Evolutionary conservation across 768 basidiomycete genomes (phyloP), one percentile per base, ranked within the genome.

Genomic region (Pisolithus orientalis): DNA sequence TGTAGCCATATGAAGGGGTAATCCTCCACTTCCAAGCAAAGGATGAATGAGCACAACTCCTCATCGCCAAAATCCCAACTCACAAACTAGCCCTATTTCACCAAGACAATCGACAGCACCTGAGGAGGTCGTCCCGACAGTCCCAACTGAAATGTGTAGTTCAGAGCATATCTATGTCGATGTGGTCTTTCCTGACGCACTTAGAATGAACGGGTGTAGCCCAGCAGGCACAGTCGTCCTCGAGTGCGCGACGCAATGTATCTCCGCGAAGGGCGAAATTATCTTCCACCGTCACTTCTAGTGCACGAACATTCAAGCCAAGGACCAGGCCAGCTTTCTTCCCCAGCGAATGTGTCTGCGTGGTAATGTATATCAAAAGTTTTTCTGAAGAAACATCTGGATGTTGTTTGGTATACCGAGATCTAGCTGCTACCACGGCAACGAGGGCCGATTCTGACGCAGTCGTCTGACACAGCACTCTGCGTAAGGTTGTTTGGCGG

Each of bases 111-210:
- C 94, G 16, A 93, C 76, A 0, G 94, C 90, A 0, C 94, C 94
- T 2, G 92, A 89, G 0, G 85, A 90, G 0, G 94, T 97, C 1
- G 92, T 90, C 0, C 94, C 94, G n/a, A 96, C 76, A 0, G 94
- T 95, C 1, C 83, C 90, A 60, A 94, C 92, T 94, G 37, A 42
- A 27, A 47, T 43, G 31, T 9, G 6, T 17, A 32, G 25, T 14
- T 43, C 25, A 37, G 44, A 37, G 32, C 28, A 14, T 24, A 2
- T 21, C 24, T 39, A 13, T 28, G 42, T 47, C 34, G 14, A 0
- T n/a, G 8, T 8, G 38, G 7, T 25, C 40, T 8, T 73, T 69
- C n/a, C 37, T 21, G 5, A 29, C 27, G 43, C 65, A 94, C 94
- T 80, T 8, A 96, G 66, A 13, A 92, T 76, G 68, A 95, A 97